Conservation (phyloP, 2,329 filamentous ascomycete species). For the Fusarium gaditjirri region DNA sequence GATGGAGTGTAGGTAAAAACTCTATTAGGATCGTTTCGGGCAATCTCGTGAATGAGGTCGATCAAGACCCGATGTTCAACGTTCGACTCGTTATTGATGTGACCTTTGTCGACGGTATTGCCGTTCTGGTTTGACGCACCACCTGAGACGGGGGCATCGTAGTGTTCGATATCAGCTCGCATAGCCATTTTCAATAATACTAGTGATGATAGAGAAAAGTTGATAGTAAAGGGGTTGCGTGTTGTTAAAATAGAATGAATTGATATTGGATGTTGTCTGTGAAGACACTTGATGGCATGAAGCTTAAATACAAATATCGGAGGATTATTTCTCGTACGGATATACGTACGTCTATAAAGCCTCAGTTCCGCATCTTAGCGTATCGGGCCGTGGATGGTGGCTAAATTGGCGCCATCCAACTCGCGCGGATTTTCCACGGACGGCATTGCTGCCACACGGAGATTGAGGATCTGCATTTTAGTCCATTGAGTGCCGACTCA, state of each 20-base stretch:
- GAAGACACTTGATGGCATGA: accelerated
- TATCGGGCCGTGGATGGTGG: background rate
- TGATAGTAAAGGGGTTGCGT: too few species aligned
- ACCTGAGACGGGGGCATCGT: background rate
- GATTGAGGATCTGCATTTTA: background rate
- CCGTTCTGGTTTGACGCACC: accelerated
- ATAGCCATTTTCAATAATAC: accelerated
- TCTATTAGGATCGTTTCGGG: background rate
- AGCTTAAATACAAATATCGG: background rate
- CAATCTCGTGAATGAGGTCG: background rate
- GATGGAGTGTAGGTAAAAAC: background rate
- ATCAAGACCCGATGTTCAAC: background rate
- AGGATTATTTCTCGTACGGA: background rate
- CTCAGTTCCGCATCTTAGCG: background rate
- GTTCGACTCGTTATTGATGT: too few species aligned
- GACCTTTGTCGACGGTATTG: background rate
- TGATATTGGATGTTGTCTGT: background rate
- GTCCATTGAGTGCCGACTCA: background rate
- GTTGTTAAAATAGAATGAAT: background rate
- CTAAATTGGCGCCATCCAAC: background rate
- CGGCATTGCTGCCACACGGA: background rate
- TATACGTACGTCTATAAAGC: too few species aligned
- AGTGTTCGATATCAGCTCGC: background rate
- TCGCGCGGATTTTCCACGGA: background rate
- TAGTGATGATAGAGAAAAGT: accelerated